A percentile compares a stretch with the other conserved stretches of the same genome.
Conservation (phyloP, 345 rosid species). For the Clausena lansium region DNA sequence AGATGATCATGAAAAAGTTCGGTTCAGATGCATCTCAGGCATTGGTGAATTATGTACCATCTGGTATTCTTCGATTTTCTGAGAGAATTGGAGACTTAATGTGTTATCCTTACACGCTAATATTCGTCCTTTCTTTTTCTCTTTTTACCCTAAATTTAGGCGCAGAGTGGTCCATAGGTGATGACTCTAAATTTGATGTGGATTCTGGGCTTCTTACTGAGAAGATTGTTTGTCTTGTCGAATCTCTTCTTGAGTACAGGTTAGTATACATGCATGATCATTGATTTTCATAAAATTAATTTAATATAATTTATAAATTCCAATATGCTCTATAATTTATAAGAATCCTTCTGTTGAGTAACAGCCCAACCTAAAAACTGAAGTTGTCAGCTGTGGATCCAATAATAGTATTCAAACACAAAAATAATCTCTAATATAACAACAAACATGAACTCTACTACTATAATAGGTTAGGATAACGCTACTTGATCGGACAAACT, state of each 20-base stretch:
- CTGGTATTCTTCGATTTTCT: constrained; percentile 43
- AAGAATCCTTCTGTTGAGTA: background rate
- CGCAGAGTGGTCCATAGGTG: constrained; percentile 36
- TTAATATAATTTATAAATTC: background rate
- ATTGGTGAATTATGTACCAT: constrained; percentile 39
- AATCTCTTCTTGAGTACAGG: constrained; percentile 78
- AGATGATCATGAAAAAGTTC: constrained; percentile 43
- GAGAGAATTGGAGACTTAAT: constrained; percentile 4
- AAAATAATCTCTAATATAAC: background rate
- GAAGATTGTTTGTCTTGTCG: constrained; percentile 61
- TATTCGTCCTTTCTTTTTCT: background rate
- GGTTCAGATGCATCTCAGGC: constrained; percentile 43
- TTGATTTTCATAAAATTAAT: constrained; percentile 5
- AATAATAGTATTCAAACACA: background rate
- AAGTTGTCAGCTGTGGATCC: background rate
- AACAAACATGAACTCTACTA: background rate
- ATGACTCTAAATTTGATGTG: constrained; percentile 28
- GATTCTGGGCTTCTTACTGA: constrained; percentile 51
- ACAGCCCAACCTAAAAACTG: background rate
- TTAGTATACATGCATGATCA: constrained; percentile 18
- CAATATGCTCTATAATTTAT: background rate
- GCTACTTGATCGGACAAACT: background rate
- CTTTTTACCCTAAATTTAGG: constrained; percentile 29
- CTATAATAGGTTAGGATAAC: background rate
- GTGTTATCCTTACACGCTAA: background rate